phyloP scores from a whole-genome alignment of 495 filamentous ascomycete species.

The Lineolata rhizophorae region DNA sequence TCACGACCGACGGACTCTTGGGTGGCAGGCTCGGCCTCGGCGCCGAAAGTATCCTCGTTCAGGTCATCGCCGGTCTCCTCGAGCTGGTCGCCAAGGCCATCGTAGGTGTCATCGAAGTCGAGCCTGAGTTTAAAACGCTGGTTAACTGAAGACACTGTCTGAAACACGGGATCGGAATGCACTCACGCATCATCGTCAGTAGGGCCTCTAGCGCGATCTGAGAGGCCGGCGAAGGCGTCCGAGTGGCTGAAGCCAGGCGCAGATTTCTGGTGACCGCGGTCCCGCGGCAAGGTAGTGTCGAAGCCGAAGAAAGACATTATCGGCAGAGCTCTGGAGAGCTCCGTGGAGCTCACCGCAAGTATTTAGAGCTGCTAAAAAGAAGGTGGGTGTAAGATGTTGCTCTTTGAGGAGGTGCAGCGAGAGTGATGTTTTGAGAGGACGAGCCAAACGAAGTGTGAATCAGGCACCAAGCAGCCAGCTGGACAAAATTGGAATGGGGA shows the following conservation, averaged over 20 bases:
- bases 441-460: no score
- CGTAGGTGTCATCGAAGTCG: constrained; percentile 96
- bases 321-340: constrained; percentile 1
- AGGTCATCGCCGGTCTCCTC: constrained; percentile 85
- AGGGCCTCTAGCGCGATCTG: no score
- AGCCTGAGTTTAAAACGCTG: constrained; percentile 29
- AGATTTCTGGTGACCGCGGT: constrained; percentile 30
- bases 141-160: neutral
- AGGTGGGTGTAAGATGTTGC: no score
- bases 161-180: neutral
- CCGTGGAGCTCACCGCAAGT: neutral
- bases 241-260: constrained; percentile 60
- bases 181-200: constrained; percentile 54
- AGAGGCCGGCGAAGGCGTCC: constrained; percentile 76
- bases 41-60: constrained; percentile 96
- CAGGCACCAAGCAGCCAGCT: no score
- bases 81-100: constrained; percentile 78
- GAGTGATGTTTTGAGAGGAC: no score
- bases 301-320: constrained; percentile 79
- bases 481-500: no score
- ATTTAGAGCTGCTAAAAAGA: no score
- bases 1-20: constrained; percentile 53
- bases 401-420: no score
- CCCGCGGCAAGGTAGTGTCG: constrained; percentile 40
- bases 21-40: constrained; percentile 14